Percentiles rank a stretch among this genome's conserved stretches.
These are phyloP conservation scores for Xylariaceae sp. DNA, from an alignment of 2,329 filamentous ascomycete species.

Conservation along the genomic window DNA sequence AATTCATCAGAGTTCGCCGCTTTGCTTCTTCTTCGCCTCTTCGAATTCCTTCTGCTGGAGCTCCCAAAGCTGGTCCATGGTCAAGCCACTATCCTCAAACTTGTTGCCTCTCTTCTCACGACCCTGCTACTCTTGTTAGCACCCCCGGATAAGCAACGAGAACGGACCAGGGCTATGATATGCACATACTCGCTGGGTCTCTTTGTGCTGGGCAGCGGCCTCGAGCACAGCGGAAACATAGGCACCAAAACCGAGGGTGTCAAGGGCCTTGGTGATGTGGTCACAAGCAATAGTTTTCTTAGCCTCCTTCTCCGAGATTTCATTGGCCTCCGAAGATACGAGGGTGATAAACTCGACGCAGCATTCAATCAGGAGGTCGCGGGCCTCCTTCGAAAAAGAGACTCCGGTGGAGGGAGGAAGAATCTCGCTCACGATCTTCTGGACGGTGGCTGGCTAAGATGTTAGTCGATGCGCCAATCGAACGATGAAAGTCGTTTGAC, in stretches of 20 bases:
- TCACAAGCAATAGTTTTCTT: constrained; percentile 99
- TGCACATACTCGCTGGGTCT: constrained; percentile 70
- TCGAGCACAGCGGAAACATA: constrained; percentile 76
- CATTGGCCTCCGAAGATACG: constrained; percentile 97
- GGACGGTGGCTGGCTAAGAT: constrained; percentile 53
- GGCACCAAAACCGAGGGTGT: constrained; percentile 86
- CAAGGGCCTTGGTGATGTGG: constrained; percentile 91
- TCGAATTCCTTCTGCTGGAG: constrained; percentile 91
- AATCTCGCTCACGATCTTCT: constrained; percentile 90
- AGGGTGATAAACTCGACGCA: constrained; percentile 99
- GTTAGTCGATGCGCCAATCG: constrained; percentile 26
- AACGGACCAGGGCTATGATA: background rate
- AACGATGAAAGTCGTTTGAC: background rate
- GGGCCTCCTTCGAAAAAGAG: constrained; percentile 89
- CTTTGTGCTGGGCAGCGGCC: constrained; percentile 62
- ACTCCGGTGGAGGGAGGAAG: constrained; percentile 69
- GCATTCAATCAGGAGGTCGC: constrained; percentile 94
- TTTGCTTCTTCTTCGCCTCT: constrained; percentile 30
- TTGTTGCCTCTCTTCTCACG: constrained; percentile 97
- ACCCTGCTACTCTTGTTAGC: constrained; percentile 49
- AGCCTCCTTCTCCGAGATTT: constrained; percentile 96
- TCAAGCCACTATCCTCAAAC: constrained; percentile 89
- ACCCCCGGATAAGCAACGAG: background rate
- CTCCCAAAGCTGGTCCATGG: constrained; percentile 80
- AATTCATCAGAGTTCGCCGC: constrained; percentile 17